Conservation (phyloP, 2,329 filamentous ascomycete species). For the Ophiostoma tasmaniense region DNA sequence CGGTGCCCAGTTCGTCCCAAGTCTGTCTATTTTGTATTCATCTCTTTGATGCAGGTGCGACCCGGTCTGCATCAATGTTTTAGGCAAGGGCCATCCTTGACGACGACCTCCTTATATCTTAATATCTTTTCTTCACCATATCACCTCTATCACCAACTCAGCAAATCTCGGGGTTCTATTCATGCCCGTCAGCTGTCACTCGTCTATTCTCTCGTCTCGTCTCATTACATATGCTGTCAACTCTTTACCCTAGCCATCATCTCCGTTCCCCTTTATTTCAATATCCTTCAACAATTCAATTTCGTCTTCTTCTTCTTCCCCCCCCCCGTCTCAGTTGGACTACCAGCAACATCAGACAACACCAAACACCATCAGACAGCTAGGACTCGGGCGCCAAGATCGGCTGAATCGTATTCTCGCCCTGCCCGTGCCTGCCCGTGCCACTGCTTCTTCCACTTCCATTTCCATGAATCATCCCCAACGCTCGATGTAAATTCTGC, state of each 20-base stretch:
- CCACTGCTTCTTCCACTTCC: background rate
- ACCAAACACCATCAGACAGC: background rate
- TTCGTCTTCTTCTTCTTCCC: background rate
- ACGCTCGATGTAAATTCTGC: background rate
- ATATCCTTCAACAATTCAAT: background rate
- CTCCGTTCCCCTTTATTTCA: background rate
- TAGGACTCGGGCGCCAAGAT: background rate
- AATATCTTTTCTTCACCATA: background rate
- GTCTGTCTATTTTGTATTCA: background rate
- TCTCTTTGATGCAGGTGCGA: background rate
- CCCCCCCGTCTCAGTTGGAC: too few relatives aligned
- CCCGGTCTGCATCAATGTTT: background rate
- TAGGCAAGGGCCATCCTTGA: conserved; percentile 3
- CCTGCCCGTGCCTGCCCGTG: background rate
- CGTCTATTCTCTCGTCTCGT: background rate
- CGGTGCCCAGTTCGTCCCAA: background rate
- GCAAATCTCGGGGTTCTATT: background rate
- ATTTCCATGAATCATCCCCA: background rate
- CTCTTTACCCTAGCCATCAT: background rate
- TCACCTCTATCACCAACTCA: background rate
- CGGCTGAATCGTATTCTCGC: background rate
- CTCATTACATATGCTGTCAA: background rate
- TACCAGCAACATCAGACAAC: background rate
- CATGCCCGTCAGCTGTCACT: background rate
- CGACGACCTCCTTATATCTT: background rate